Conservation (phyloP, 2,329 filamentous ascomycete genomes). For the Pseudohalonectria lignicola region DNA sequence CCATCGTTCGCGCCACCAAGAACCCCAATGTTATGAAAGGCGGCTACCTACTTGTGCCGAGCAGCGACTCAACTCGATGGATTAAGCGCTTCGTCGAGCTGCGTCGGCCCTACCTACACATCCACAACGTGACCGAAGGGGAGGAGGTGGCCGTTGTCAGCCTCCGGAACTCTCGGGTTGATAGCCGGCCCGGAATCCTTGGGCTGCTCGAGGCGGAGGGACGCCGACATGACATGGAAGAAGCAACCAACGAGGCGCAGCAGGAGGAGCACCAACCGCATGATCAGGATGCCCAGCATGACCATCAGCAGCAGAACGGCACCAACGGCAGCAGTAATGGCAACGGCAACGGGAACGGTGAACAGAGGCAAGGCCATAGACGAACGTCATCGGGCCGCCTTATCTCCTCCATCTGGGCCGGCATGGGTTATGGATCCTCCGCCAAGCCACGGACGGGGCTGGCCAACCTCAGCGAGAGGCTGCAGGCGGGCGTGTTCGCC, state of each 20-base stretch:
- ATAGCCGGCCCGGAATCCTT: constrained; percentile 81
- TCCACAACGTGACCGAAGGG: constrained; percentile 75
- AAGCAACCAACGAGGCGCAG: constrained; percentile 6
- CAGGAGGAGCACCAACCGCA: constrained; percentile 6
- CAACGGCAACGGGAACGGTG: constrained; percentile 7
- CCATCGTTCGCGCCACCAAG: constrained; percentile 67
- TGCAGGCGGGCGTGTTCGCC: constrained; percentile 73
- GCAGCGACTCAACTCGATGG: constrained; percentile 74
- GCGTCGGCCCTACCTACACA: constrained; percentile 79
- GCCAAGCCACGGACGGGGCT: constrained; percentile 27
- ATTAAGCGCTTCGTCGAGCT: constrained; percentile 88
- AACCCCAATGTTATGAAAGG: constrained; percentile 74
- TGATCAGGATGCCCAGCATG: constrained; percentile 4
- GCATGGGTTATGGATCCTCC: constrained; percentile 16
- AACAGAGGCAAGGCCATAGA: constrained; percentile 20
- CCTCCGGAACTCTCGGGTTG: constrained; percentile 78
- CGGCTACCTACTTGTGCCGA: constrained; percentile 78
- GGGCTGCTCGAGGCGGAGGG: constrained; percentile 48
- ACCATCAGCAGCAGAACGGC: constrained; percentile 2
- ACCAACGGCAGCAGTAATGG: constrained; percentile 8
- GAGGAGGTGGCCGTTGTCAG: constrained; percentile 88
- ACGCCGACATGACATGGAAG: constrained; percentile 9
- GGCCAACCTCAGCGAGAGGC: constrained; percentile 43
- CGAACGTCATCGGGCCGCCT: constrained; percentile 39
- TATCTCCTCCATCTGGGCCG: constrained; percentile 45